Evolutionary conservation across 1,284 basidiomycete genomes (phyloP).

Genomic region (Microbotryum lychnidis-dioicae): DNA sequence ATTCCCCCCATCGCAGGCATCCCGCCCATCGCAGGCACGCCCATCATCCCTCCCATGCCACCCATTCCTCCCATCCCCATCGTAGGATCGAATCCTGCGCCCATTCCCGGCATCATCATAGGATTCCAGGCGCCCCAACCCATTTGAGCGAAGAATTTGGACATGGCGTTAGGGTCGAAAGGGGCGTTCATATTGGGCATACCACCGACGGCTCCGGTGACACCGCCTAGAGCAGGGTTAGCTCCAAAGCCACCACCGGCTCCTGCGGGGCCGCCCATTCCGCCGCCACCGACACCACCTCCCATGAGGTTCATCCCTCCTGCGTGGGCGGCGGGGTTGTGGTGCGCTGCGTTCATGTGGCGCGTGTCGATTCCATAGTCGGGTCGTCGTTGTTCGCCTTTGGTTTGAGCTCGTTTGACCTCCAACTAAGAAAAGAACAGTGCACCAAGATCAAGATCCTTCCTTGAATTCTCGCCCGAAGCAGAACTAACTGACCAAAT

Average conservation of each 20-base stretch:
- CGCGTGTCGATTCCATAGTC: constrained; percentile 25
- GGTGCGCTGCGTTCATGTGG: neutral
- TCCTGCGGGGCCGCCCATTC: constrained; percentile 41
- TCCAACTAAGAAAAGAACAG: constrained; percentile 17
- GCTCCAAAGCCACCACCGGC: constrained; percentile 40
- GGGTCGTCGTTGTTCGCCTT: constrained; percentile 18
- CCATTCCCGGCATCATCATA: constrained; percentile 37
- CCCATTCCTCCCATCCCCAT: constrained; percentile 41
- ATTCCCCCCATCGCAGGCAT: constrained; percentile 35
- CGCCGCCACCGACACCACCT: constrained; percentile 43
- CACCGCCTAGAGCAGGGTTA: constrained; percentile 38
- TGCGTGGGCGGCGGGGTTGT: neutral
- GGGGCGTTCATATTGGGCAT: constrained; percentile 9
- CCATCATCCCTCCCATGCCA: constrained; percentile 13
- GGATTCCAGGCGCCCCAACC: constrained; percentile 36
- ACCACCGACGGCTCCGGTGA: constrained; percentile 41
- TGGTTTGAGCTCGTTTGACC: constrained; percentile 30
- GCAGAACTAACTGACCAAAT: constrained; percentile 30
- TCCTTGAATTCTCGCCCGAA: no score
- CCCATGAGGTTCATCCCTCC: constrained; percentile 48
- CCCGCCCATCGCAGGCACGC: constrained; percentile 22
- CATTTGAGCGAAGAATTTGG: constrained; percentile 50
- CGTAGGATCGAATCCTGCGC: constrained; percentile 17
- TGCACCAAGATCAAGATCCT: no score
- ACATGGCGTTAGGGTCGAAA: constrained; percentile 48